A percentile compares a stretch with the other conserved stretches of the same genome.
phyloP scores from a whole-genome alignment of 2,329 filamentous ascomycete species.

The Domatiomyces globalis region DNA sequence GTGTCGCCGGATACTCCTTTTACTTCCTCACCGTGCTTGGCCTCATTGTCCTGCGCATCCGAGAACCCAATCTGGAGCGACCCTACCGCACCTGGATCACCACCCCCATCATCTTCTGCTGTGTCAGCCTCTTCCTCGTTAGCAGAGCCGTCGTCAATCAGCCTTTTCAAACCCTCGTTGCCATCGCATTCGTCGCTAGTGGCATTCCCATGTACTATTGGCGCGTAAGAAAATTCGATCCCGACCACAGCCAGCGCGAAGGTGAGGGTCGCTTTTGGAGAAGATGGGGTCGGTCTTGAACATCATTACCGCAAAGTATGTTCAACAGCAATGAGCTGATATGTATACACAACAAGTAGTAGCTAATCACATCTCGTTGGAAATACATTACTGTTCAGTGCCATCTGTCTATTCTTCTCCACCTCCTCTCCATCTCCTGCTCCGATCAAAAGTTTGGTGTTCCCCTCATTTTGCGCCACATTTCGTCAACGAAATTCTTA shows the following conservation, averaged over 20 bases:
- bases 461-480: no score
- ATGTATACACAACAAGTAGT: no score
- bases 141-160: slow-evolving; percentile 80
- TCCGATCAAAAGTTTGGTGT: no score
- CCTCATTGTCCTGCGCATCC: slow-evolving; percentile 75
- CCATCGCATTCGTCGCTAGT: slow-evolving; percentile 67
- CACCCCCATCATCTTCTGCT: slow-evolving; percentile 96
- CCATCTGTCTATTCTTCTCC: no score
- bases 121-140: slow-evolving; percentile 83
- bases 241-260: slow-evolving; percentile 18
- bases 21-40: slow-evolving; percentile 94
- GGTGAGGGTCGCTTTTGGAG: slow-evolving; percentile 28
- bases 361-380: no score
- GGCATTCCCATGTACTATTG: slow-evolving; percentile 84
- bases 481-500: no score
- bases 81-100: slow-evolving; percentile 95
- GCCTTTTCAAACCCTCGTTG: slow-evolving; percentile 76
- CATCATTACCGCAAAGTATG: no score
- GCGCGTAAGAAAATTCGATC: slow-evolving; percentile 51
- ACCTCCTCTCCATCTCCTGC: no score
- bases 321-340: no score
- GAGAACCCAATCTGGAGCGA: slow-evolving; percentile 72
- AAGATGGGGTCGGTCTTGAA: slow-evolving; percentile 18
- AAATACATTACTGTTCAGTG: no score
- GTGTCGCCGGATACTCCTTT: slow-evolving; percentile 91